Evolutionary conservation across 257 asterid species (phyloP), one percentile per base, ranked within the genome.

Genomic region (Verbena officinalis): DNA sequence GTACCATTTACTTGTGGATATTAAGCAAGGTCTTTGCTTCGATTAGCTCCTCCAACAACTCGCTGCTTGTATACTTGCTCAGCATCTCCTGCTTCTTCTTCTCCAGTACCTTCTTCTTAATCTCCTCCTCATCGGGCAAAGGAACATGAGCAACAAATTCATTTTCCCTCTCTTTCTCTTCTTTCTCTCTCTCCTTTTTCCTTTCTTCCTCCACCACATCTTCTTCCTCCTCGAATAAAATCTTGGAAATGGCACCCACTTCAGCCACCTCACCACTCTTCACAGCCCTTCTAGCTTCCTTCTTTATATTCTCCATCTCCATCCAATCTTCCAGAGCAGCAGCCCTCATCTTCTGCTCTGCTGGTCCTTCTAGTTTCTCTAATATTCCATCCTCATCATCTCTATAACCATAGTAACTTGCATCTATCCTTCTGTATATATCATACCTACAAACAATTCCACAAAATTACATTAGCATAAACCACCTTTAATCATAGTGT

Each of bases 321-420:
- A 71, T 73, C 98, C 98, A 89, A 27, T 87, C 96, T 27, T 67
- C 84, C 69, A 80, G 21, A 56, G 97, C 88, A 14, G 83, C 80
- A 67, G 86, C 83, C 80, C 95, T 80, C 90, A 89, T 85, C 70
- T 51, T 80, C 71, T 75, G 42, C 85, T 87, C 90, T 11, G 97
- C 91, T 33, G 95, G 91, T 27, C 86, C 91, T 85, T 93, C 97
- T 58, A 93, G 61, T 74, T 82, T 89, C 69, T 75, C 86, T 46
- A 93, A 64, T 69, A 93, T 79, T 38, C 97, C 98, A 69, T 89
- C 97, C 82, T 93, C 98, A 17, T 93, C 98, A 75, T 93, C 98
- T 62, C 98, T 78, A 69, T 89, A 89, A 24, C 98, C 98, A 16
- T 89, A 93, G 75, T 92, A 92, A 72, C 97, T 92, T 4, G 98